phyloP scores from a whole-genome alignment of 2,329 filamentous ascomycete species.

The Mollisiaceae sp. region DNA sequence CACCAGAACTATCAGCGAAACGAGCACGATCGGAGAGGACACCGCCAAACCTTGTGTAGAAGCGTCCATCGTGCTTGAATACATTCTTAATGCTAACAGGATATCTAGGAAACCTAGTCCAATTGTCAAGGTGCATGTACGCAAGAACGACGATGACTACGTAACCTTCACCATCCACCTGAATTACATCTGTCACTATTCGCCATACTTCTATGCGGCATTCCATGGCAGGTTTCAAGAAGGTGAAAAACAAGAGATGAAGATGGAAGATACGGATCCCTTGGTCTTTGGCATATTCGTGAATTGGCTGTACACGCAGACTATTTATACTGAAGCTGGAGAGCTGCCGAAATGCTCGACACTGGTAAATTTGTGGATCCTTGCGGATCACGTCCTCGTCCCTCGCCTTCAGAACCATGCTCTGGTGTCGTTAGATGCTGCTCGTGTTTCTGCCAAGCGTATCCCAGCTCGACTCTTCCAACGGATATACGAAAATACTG shows the following conservation, averaged over 20 bases:
- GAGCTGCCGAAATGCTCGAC: not conserved
- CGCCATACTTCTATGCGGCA: conserved; percentile 17
- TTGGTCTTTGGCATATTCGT: conserved; percentile 17
- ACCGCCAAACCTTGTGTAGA: not conserved
- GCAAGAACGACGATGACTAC: not conserved
- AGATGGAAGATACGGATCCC: not conserved
- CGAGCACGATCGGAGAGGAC: not conserved
- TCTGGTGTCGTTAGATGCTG: conserved; percentile 1
- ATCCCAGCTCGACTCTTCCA: not conserved
- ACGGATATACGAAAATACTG: not conserved
- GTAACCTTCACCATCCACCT: conserved; percentile 23
- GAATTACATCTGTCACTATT: conserved; percentile 22
- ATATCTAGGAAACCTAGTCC: not conserved
- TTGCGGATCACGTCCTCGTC: conserved; percentile 12
- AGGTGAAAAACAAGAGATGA: not conserved
- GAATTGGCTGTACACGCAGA: conserved; percentile 22
- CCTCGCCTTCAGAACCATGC: conserved; percentile 20
- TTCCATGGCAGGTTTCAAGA: conserved; percentile 13
- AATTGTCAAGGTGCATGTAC: not conserved
- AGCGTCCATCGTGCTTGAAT: not conserved
- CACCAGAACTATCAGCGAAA: not conserved
- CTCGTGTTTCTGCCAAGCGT: not conserved
- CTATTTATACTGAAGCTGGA: conserved; percentile 3
- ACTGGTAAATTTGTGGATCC: conserved; percentile 17
- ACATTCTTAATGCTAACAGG: not conserved